Percentiles rank a stretch among this genome's conserved stretches.
Conservation (phyloP, 2,329 filamentous ascomycete genomes). For the Fusarium lyarnte region DNA sequence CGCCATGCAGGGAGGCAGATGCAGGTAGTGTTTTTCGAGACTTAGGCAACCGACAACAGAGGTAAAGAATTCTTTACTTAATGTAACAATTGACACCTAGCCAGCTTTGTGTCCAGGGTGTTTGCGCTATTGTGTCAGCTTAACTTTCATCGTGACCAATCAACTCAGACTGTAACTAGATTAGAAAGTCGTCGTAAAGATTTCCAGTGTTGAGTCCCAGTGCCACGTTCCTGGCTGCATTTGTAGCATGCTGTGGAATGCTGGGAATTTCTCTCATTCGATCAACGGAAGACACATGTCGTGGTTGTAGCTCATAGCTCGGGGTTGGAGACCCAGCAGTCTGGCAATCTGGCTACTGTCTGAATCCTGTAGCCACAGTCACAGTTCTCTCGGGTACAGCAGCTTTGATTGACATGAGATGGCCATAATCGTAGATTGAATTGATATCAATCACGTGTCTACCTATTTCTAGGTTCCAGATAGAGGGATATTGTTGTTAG, state of each 20-base stretch:
- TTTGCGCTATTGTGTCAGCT: background rate
- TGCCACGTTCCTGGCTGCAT: slow-evolving; percentile 31
- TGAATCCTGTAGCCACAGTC: background rate
- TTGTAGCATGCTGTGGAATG: slow-evolving; percentile 38
- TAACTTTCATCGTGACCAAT: background rate
- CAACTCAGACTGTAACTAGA: background rate
- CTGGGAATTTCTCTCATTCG: slow-evolving; percentile 30
- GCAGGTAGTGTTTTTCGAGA: slow-evolving; percentile 14
- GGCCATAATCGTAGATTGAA: background rate
- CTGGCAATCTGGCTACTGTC: slow-evolving; percentile 16
- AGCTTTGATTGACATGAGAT: background rate
- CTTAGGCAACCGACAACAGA: background rate
- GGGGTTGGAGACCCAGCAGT: slow-evolving; percentile 25
- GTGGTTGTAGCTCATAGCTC: slow-evolving; percentile 23
- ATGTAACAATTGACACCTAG: background rate
- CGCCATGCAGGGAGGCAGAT: slow-evolving; percentile 38
- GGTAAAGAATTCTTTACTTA: slow-evolving; percentile 6
- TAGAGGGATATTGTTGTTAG: background rate
- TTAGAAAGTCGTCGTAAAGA: background rate
- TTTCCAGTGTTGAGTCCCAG: background rate
- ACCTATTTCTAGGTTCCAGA: background rate
- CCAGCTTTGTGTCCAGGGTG: slow-evolving; percentile 1
- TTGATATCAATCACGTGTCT: background rate
- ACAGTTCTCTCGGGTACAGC: background rate
- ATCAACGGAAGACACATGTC: slow-evolving; percentile 20